Evolutionary conservation across 2,329 filamentous ascomycete species (phyloP), one percentile per base, ranked within the genome.

Genomic region (Aspergillus japonicus): DNA sequence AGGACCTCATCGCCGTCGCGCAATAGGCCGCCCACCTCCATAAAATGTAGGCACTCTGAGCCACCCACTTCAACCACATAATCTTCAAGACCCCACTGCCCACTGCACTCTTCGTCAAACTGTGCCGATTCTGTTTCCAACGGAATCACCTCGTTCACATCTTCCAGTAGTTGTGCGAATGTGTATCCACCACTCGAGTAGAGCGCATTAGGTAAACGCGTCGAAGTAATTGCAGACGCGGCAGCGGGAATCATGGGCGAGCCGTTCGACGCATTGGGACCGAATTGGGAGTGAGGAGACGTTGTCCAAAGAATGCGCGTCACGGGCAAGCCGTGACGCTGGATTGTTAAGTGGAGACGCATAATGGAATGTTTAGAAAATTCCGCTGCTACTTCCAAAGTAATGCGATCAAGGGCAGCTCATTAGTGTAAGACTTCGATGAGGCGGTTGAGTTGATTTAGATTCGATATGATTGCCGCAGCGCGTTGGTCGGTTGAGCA

Each of bases 31-130:
- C 82, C 80, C 5, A 96, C 83, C 21, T 84, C 81, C 72, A 91
- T 89, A 69, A 91, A 98, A 77, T 97, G 94, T 58, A 97, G 77
- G 68, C 91, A 95, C 76, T 98, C 94, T 66, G 91, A 97, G 50
- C 85, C 87, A n/a, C 83, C 83, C 3, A 96, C 82, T 75, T 96
- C 90, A 31, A 96, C 91, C 8, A 85, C 85, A 74, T 98, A 98
- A 72, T 97, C 91, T 69, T 97, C 93, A 3, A 96, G 78, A 0
- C 91, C 92, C 91, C 92, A 96, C 61, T 92, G 73, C 8, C 77
- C 76, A 51, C 74, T 75, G 47, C 63, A 68, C 42, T 74, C 72
- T 8, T 69, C 63, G 48, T 72, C 70, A 44, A 71, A 69, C 26
- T 68, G 58, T 21, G 60, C 70, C 2, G 70, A 68, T 47, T 83